These are phyloP conservation scores for Penicillium manginii DNA, from an alignment of 495 filamentous ascomycete species.

Conservation along the genomic window DNA sequence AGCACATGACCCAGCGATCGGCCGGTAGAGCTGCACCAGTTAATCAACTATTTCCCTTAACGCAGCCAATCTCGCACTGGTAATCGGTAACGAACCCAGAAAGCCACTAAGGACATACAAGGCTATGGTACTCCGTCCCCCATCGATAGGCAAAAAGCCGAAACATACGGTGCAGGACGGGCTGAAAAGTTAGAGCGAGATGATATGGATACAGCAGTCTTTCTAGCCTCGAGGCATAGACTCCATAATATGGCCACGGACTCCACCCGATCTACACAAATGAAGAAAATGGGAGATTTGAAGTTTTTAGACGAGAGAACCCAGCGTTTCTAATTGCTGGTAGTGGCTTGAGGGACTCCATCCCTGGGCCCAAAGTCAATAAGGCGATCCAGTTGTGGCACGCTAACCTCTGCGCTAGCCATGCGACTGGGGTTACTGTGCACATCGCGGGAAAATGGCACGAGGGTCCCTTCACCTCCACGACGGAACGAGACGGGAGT, in stretches of 20 bases:
- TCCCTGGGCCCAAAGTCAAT: neutral
- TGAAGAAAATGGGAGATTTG: constrained; percentile 1
- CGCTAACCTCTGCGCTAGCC: constrained; percentile 4
- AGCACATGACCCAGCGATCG: constrained; percentile 13
- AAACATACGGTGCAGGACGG: neutral
- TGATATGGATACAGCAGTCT: constrained; percentile 2
- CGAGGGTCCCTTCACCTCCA: constrained; percentile 7
- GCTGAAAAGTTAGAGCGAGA: constrained; percentile 7
- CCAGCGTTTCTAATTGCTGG: neutral
- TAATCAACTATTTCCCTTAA: neutral
- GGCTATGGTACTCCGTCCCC: neutral
- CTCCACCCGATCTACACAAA: constrained; percentile 2
- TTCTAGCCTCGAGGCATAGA: neutral
- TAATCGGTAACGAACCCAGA: neutral
- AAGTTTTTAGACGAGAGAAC: constrained; percentile 1
- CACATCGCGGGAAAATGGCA: constrained; percentile 7
- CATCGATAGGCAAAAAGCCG: neutral
- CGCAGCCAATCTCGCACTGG: constrained; percentile 3
- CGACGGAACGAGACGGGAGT: constrained; percentile 1
- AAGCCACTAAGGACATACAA: neutral
- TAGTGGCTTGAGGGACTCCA: neutral
- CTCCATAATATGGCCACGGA: neutral
- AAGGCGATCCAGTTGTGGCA: constrained; percentile 4
- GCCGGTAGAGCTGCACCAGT: constrained; percentile 3
- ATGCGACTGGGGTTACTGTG: neutral